Percentiles rank a stretch among this genome's conserved stretches.
phyloP scores from a whole-genome alignment of 2,329 filamentous ascomycete genomes.

The Hypoxylon sp. region DNA sequence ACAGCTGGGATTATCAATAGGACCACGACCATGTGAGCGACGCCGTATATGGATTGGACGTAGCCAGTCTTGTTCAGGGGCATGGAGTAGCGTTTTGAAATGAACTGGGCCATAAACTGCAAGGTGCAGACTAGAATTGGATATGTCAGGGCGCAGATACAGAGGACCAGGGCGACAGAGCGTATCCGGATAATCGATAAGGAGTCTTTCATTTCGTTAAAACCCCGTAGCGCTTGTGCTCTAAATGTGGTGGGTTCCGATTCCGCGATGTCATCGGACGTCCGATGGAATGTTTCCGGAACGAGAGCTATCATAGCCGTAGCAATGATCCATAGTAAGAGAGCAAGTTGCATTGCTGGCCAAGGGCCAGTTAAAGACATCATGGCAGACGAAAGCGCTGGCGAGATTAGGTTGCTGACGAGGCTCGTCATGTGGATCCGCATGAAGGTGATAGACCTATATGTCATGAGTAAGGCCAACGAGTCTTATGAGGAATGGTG shows the following conservation, averaged over 20 bases:
- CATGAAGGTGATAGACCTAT: slow-evolving; percentile 58
- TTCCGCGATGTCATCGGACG: not conserved
- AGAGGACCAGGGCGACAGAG: slow-evolving; percentile 46
- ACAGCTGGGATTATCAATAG: slow-evolving; percentile 50
- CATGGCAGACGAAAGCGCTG: slow-evolving; percentile 55
- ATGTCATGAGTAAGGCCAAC: slow-evolving; percentile 4
- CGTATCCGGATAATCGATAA: slow-evolving; percentile 43
- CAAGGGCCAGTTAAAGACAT: slow-evolving; percentile 55
- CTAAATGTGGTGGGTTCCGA: slow-evolving; percentile 19
- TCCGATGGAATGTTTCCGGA: slow-evolving; percentile 50
- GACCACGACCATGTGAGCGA: slow-evolving; percentile 47
- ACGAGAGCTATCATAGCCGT: slow-evolving; percentile 46
- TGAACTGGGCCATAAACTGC: slow-evolving; percentile 53
- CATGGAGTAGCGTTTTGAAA: slow-evolving; percentile 53
- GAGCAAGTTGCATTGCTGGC: slow-evolving; percentile 52
- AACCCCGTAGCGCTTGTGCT: slow-evolving; percentile 21
- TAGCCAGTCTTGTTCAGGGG: slow-evolving; percentile 53
- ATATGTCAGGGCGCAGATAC: slow-evolving; percentile 44
- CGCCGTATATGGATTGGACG: slow-evolving; percentile 53
- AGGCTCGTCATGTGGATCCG: slow-evolving; percentile 52
- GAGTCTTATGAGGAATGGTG: not conserved
- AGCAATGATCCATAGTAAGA: slow-evolving; percentile 40
- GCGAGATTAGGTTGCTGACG: slow-evolving; percentile 56
- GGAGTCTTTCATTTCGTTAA: slow-evolving; percentile 45
- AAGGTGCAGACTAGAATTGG: slow-evolving; percentile 46